Evolutionary conservation across 805 yeast genomes (phyloP), one percentile per base, ranked within the genome.

Genomic region (Candida vaughaniae): DNA sequence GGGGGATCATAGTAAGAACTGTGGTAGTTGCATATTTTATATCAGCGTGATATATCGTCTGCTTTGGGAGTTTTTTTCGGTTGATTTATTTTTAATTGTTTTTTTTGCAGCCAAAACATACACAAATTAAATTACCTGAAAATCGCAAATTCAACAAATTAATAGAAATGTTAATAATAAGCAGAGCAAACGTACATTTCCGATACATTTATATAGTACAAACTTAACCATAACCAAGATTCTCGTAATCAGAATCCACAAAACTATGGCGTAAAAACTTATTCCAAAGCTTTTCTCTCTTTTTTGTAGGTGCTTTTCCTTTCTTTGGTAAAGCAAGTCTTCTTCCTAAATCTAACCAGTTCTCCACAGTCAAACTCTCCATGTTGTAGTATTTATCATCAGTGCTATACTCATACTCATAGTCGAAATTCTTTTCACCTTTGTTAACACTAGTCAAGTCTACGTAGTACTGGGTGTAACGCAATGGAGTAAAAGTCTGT

Each of bases 401-500:
- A 0, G 93, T 84, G 2, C 79, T 60, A 49, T 87, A 87, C 49
- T 86, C 91, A 14, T 81, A 61, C 47, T 80, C 75, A 52, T 70
- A 86, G 5, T 57, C 63, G 46, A 85, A 83, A 9, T 66, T 56
- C 46, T 70, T 62, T 16, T 62, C 47, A 3, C 67, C 73, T 3
- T 55, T 43, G 42, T 79, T 78, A 30, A 78, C 66, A 8, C 58
- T 44, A 17, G 66, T 41, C 42, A 87, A 66, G 55, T 87, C 86
- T n/a, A 80, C 72, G 55, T 66, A 87, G 55, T 82, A 86, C 54
- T 85, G 95, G 1, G 78, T 78, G 58, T 81, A 88, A 42, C 78
- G 65, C 26, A 75, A 71, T 0, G 95, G 95, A 0, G 91, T 70
- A 47, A 85, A 85, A 22, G 78, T 53, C 62, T 86, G 95, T 2